A percentile compares a stretch with the other conserved stretches of the same genome.
Conservation (phyloP, 768 basidiomycete genomes). For the Russula foetens region DNA sequence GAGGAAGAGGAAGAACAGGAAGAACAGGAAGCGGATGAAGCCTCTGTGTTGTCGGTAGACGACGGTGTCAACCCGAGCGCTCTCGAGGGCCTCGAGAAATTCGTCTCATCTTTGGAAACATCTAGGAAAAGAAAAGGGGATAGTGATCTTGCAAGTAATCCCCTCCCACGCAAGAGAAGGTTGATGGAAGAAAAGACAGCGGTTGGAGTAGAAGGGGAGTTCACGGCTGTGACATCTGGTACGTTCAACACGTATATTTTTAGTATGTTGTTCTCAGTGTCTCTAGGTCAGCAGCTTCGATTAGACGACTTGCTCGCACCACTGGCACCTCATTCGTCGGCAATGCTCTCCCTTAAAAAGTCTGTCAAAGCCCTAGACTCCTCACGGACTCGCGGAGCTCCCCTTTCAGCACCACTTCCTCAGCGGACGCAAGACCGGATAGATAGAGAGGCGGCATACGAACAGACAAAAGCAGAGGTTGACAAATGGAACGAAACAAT, state of each 20-base stretch:
- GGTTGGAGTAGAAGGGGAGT: conserved; percentile 17
- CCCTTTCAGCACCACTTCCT: conserved; percentile 74
- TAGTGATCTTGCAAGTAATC: background rate
- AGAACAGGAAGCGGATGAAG: conserved; percentile 39
- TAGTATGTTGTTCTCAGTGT: background rate
- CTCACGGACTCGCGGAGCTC: conserved; percentile 45
- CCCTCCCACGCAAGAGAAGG: conserved; percentile 14
- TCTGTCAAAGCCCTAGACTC: conserved; percentile 55
- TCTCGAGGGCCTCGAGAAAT: conserved; percentile 60
- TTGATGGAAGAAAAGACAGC: conserved; percentile 13
- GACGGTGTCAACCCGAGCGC: conserved; percentile 48
- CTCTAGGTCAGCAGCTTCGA: conserved; percentile 46
- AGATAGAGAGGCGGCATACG: conserved; percentile 91
- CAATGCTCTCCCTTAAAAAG: conserved; percentile 59
- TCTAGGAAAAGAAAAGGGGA: conserved; percentile 59
- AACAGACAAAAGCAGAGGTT: conserved; percentile 85
- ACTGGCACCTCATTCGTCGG: conserved; percentile 49
- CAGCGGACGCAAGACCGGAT: conserved; percentile 81
- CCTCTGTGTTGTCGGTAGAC: conserved; percentile 37
- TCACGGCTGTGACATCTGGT: conserved; percentile 12
- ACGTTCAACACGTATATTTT: background rate
- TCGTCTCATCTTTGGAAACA: conserved; percentile 61
- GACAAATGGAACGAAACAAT: conserved; percentile 92
- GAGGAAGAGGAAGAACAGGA: conserved; percentile 25
- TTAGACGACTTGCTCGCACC: conserved; percentile 73